Conservation (phyloP, 768 basidiomycete genomes). For the Macrolepiota albuminosa region DNA sequence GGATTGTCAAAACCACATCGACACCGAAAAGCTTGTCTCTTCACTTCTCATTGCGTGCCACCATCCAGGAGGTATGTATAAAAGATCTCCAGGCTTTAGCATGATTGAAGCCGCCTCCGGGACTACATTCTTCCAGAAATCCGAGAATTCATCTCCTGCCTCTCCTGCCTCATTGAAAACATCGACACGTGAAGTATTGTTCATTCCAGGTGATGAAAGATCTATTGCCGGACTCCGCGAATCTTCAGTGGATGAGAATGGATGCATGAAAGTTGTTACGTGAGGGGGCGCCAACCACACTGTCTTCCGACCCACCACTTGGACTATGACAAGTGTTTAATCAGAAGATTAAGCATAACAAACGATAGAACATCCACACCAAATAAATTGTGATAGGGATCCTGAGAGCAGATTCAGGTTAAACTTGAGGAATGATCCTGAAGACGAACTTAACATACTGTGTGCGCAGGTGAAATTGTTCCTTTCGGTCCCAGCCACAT, state of each 20-base stretch:
- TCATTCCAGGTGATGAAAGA: constrained; percentile 43
- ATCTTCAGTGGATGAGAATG: constrained; percentile 29
- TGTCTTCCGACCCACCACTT: constrained; percentile 84
- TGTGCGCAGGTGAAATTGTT: constrained; percentile 88
- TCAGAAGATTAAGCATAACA: background rate
- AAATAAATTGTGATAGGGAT: constrained; percentile 92
- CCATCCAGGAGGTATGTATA: constrained; percentile 91
- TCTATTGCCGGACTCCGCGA: constrained; percentile 35
- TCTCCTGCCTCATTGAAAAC: constrained; percentile 49
- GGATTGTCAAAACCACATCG: constrained; percentile 74
- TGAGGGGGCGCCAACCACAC: constrained; percentile 87
- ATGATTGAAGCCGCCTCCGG: constrained; percentile 57
- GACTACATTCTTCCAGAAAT: constrained; percentile 54
- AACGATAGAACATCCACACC: constrained; percentile 35
- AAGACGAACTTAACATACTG: constrained; percentile 34
- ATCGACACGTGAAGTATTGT: constrained; percentile 81
- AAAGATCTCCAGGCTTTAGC: constrained; percentile 76
- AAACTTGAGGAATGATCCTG: constrained; percentile 5
- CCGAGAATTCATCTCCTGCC: constrained; percentile 32
- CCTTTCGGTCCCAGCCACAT: constrained; percentile 80
- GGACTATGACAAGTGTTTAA: constrained; percentile 44
- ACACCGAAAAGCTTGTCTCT: constrained; percentile 78
- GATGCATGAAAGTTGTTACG: constrained; percentile 53
- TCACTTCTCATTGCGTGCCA: constrained; percentile 92
- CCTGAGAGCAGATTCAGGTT: constrained; percentile 39